Evolutionary conservation across 495 filamentous ascomycete genomes (phyloP).

Genomic region (Aspergillus coremiiformis): DNA sequence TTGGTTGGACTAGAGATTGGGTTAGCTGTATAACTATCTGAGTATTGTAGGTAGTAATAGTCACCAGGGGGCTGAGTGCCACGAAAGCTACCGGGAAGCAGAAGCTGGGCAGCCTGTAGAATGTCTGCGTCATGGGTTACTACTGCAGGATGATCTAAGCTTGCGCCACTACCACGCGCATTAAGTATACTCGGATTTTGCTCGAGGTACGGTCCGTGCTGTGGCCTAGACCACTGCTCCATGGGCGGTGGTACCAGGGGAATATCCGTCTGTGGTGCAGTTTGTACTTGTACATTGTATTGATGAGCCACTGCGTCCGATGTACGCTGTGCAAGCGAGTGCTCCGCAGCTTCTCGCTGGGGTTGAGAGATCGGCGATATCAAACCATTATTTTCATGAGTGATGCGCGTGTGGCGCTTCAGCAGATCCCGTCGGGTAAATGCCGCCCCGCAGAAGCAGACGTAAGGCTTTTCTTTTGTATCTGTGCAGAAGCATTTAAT

Average conservation of each 20-base stretch:
- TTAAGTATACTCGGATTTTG: constrained; percentile 20
- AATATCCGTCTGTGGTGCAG: constrained; percentile 13
- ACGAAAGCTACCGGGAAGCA: constrained; percentile 31
- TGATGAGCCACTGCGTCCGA: constrained; percentile 5
- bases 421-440: constrained; percentile 48
- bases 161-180: constrained; percentile 9
- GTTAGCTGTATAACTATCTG: neutral
- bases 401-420: constrained; percentile 44
- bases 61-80: constrained; percentile 18
- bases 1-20: constrained; percentile 18
- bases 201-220: constrained; percentile 22
- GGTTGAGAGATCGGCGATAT: constrained; percentile 29
- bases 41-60: neutral
- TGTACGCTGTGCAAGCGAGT: constrained; percentile 4
- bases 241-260: constrained; percentile 20
- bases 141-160: constrained; percentile 13
- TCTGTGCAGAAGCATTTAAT: constrained; percentile 28
- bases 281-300: constrained; percentile 8
- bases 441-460: constrained; percentile 47
- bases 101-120: constrained; percentile 35
- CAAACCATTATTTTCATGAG: constrained; percentile 28
- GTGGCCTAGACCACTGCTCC: constrained; percentile 28
- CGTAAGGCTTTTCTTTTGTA: constrained; percentile 49
- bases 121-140: constrained; percentile 33
- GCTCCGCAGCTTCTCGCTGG: constrained; percentile 11